Evolutionary conservation across 148 eudicot species (phyloP).

Genomic region (Polygonum aviculare): DNA sequence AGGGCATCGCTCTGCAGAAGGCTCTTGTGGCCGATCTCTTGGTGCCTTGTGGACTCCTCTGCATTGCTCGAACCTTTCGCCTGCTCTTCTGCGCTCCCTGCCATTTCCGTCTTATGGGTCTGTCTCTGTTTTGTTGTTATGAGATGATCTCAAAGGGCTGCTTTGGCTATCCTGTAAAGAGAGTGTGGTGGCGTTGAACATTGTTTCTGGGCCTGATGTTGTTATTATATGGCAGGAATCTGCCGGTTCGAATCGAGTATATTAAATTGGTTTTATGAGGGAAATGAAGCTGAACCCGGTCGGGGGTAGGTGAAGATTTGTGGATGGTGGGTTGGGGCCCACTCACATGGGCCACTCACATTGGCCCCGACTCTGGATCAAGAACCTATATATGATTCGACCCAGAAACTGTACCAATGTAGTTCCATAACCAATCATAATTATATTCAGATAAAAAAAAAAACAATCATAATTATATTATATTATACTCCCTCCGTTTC

Average conservation of each 20-base stretch:
- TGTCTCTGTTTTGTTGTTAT: not conserved
- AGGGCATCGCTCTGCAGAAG: constrained; percentile 82
- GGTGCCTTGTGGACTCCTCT: constrained; percentile 29
- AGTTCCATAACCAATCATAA: too few species aligned
- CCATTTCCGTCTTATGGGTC: constrained; percentile 21
- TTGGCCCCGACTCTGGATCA: too few species aligned
- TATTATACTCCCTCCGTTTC: too few species aligned
- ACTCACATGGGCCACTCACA: not conserved
- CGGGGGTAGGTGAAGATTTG: constrained; percentile 48
- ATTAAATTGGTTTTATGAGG: constrained; percentile 10
- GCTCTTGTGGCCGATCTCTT: constrained; percentile 83
- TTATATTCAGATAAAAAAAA: too few species aligned
- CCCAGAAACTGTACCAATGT: too few species aligned
- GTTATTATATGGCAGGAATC: constrained; percentile 13
- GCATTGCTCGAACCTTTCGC: constrained; percentile 27
- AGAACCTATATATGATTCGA: too few species aligned
- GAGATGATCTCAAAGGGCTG: not conserved
- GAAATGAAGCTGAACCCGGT: constrained; percentile 24
- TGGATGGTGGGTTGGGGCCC: constrained; percentile 18
- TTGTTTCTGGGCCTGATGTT: too few species aligned
- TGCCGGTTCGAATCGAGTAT: constrained; percentile 24
- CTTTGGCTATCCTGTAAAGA: not conserved
- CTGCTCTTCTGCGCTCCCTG: constrained; percentile 16
- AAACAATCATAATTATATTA: too few species aligned
- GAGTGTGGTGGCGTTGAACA: not conserved